Evolutionary conservation across 2,329 filamentous ascomycete genomes (phyloP), one percentile per base, ranked within the genome.

Genomic region (Exophiala bonariae): DNA sequence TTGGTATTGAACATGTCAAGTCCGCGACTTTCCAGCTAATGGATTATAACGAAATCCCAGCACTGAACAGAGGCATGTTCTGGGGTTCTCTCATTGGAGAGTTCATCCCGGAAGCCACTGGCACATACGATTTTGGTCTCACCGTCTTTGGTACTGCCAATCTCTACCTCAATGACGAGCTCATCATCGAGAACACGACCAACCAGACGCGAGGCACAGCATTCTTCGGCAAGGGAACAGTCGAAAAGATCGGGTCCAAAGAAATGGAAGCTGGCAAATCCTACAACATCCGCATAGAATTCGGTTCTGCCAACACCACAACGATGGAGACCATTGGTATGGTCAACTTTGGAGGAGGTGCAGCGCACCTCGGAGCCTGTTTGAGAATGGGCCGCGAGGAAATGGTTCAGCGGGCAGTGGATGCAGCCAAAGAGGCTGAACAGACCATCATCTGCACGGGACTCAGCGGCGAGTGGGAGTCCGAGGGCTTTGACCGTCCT

Each of bases 401-500:
- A 14, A 79, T 84, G 60, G 82, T 89, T 45, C 68, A 77, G 38
- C 76, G 82, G 49, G 86, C 88, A 0, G 83, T 84, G 1, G 73
- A 77, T 16, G 72, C 85, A 8, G 88, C 88, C 20, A 78, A 75
- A 61, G 75, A 78, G 26, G 82, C 83, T 1, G 86, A 91, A 45
- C 84, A 90, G 59, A 87, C 90, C 36, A 77, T 93, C 53, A 73
- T 92, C 42, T 86, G 87, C 60, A 83, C 83, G 2, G 88, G 88
- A 2, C 76, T 92, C 35, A 90, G 89, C 59, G 79, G 79, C 23
- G 87, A 91, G 61, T 91, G 86, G 85, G 87, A 91, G 64, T 84
- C 83, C 0, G 87, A 90, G 68, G 86, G 85, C 22, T 74, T 79
- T 28, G 79, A 82, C 56, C 75, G 79, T 44, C 66, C 70, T 5